These are phyloP conservation scores for Calonectria naviculata DNA, from an alignment of 2,329 filamentous ascomycete genomes.

Conservation along the genomic window DNA sequence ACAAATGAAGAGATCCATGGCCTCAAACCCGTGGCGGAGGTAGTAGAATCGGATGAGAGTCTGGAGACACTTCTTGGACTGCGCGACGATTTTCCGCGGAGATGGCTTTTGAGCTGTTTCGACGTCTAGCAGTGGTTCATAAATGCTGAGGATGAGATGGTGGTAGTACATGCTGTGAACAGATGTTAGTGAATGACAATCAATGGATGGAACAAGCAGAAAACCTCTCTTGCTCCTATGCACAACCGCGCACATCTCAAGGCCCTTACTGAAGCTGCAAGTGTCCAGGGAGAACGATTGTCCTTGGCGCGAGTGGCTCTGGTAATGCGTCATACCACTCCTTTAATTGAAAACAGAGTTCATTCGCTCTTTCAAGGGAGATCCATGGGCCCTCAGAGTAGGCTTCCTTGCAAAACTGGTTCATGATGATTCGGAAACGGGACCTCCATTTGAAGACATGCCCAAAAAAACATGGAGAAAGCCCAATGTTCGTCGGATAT, in stretches of 20 bases:
- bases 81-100: slow-evolving; percentile 32
- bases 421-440: slow-evolving; percentile 47
- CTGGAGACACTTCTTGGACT: slow-evolving; percentile 33
- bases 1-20: slow-evolving; percentile 44
- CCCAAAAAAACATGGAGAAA: slow-evolving; percentile 39
- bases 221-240: too few species aligned
- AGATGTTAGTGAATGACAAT: background rate
- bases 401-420: slow-evolving; percentile 38
- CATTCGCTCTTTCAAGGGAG: slow-evolving; percentile 31
- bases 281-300: slow-evolving; percentile 47
- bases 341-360: slow-evolving; percentile 30
- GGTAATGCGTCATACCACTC: slow-evolving; percentile 44
- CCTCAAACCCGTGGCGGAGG: slow-evolving; percentile 46
- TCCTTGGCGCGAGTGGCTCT: slow-evolving; percentile 36
- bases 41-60: slow-evolving; percentile 45
- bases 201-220: background rate
- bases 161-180: slow-evolving; percentile 37
- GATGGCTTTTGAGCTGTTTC: background rate
- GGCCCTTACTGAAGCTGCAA: slow-evolving; percentile 49
- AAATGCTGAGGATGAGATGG: slow-evolving; percentile 39
- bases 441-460: slow-evolving; percentile 42
- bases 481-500: slow-evolving; percentile 43
- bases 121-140: slow-evolving; percentile 35
- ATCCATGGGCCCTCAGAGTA: slow-evolving; percentile 26
- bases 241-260: background rate